Evolutionary conservation across 2,329 filamentous ascomycete genomes (phyloP), one percentile per base, ranked within the genome.

Genomic region (Aureobasidium lini): DNA sequence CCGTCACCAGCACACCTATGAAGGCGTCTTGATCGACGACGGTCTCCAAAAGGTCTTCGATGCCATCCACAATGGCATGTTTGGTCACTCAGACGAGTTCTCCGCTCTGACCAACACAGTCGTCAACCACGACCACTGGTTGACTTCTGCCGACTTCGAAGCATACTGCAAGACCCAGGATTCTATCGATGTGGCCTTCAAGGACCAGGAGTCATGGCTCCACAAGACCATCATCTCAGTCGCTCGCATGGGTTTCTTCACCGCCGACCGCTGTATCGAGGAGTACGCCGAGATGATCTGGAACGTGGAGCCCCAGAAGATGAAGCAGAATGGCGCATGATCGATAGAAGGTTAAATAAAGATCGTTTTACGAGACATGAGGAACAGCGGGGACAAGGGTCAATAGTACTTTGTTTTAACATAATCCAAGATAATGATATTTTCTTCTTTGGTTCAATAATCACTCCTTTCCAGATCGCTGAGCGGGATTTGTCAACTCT

Each of bases 221-320:
- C 87, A 84, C 63, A 96, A 96, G 82, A 87, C 83, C 64, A 97
- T 99, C 70, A 86, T 83, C 43, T 89, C 88, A 61, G 94, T 99
- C 16, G 82, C 90, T 6, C 81, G 92, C 42, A 99, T 99, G 94
- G 94, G 93, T 39, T 97, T 97, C 83, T 97, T 97, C 79, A 92
- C 86, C 66, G 93, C 88, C 64, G 93, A 97, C 73, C 84, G 93
- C 40, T 96, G 93, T 76, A 96, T 97, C 73, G 90, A 93, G 68
- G 92, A 96, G 80, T 99, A 99, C 76, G 94, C 94, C 0, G 93
- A 99, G 73, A 86, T 82, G 64, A 96, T 99, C 72, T 99, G 94
- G 94, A 97, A 97, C 70, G 80, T 96, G 40, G 93, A 97, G 79
- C 92, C 93, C 31, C 73, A 94, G 58, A 74, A 75, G 36, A 77